These are phyloP conservation scores for Litsea cubeba DNA, from an alignment of 164 flowering plant genomes.

Conservation along the genomic window DNA sequence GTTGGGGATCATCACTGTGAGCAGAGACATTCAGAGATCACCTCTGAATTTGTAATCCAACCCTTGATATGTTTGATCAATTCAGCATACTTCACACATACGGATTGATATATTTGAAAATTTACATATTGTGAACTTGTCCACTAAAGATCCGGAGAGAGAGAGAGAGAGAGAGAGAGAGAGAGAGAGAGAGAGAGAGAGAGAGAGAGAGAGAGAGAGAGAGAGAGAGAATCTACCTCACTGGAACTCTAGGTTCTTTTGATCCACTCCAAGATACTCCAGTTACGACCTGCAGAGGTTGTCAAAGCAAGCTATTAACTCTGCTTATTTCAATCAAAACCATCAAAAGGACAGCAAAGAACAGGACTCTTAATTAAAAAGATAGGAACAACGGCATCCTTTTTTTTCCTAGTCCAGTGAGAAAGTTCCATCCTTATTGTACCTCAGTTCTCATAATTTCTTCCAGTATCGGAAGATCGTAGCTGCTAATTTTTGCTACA, in stretches of 20 bases:
- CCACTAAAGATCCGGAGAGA: no score
- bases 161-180: no score
- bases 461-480: slow-evolving; percentile 68
- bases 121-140: no score
- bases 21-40: no score
- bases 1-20: no score
- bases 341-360: background rate
- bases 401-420: no score
- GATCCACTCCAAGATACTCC: slow-evolving; percentile 31
- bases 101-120: no score
- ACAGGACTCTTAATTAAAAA: background rate
- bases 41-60: no score
- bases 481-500: slow-evolving; percentile 78
- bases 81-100: no score
- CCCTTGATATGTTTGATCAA: no score
- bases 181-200: no score
- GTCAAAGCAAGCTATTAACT: slow-evolving; percentile 9
- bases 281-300: slow-evolving; percentile 34
- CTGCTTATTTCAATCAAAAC: slow-evolving; percentile 3
- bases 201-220: no score
- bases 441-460: slow-evolving; percentile 36
- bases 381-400: background rate
- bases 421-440: background rate
- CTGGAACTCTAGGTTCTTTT: slow-evolving; percentile 22
- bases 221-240: slow-evolving; percentile 32